Percentiles rank a stretch among this genome's conserved stretches.
These are phyloP conservation scores for Conticribra guillardii DNA, from an alignment of 108 stramenopile genomes.

Conservation along the genomic window DNA sequence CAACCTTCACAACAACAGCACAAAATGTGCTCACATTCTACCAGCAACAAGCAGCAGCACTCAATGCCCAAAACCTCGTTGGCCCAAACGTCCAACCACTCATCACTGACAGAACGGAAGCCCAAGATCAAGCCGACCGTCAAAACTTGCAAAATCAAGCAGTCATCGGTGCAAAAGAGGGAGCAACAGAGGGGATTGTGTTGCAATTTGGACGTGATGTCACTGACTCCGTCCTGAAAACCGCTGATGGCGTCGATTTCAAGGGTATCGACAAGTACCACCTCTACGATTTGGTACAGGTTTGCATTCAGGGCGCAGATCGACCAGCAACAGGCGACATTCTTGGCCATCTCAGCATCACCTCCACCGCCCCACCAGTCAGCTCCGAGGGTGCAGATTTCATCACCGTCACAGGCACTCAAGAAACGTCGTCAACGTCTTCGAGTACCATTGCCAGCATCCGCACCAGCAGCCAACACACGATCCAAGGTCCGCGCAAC, in stretches of 20 bases:
- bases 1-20: too few species aligned
- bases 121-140: slow-evolving; percentile 7
- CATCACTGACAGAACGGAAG: slow-evolving; percentile 1
- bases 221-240: slow-evolving; percentile 7
- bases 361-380: too few species aligned
- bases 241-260: slow-evolving; percentile 2
- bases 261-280: too few species aligned
- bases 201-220: background rate
- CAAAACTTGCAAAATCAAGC: slow-evolving; percentile 1
- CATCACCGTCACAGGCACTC: too few species aligned
- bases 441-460: too few species aligned
- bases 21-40: too few species aligned
- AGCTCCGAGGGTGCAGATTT: too few species aligned
- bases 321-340: background rate
- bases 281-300: background rate
- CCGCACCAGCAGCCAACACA: too few species aligned
- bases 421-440: too few species aligned
- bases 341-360: slow-evolving; percentile 6
- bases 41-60: too few species aligned
- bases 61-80: background rate
- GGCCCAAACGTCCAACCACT: background rate
- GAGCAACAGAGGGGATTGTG: background rate
- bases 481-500: too few species aligned
- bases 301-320: background rate
- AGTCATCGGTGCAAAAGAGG: slow-evolving; percentile 12